These are phyloP conservation scores for Begonia peltatifolia DNA, from an alignment of 306 rosid species.

Conservation along the genomic window DNA sequence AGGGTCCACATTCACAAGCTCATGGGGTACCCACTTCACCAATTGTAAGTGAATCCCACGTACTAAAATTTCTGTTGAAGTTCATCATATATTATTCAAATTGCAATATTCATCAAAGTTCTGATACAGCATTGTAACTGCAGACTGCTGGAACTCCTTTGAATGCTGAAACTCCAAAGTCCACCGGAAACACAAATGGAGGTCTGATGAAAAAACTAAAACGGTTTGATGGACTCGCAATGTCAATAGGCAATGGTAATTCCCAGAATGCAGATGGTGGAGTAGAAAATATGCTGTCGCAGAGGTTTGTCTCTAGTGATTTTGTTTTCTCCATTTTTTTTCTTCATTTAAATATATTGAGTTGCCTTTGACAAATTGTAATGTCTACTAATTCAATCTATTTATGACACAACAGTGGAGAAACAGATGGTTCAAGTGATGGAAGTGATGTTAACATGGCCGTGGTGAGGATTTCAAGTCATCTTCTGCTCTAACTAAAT, in stretches of 20 bases:
- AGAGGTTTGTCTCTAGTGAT: conserved; percentile 45
- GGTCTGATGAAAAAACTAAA: conserved; percentile 67
- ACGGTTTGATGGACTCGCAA: conserved; percentile 85
- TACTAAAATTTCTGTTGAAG: conserved; percentile 4
- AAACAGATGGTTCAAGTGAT: conserved; percentile 66
- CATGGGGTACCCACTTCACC: conserved; percentile 65
- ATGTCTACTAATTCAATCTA: background rate
- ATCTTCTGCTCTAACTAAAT: conserved; percentile 9
- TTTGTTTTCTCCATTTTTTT: conserved; percentile 2
- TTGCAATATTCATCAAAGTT: background rate
- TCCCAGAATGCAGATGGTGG: conserved; percentile 48
- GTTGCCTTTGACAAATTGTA: conserved; percentile 18
- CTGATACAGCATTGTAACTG: conserved; percentile 4
- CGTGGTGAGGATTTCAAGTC: conserved; percentile 39
- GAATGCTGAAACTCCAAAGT: conserved; percentile 55
- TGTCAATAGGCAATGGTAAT: conserved; percentile 77
- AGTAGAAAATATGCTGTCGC: conserved; percentile 42
- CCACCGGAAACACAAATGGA: conserved; percentile 57
- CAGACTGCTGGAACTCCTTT: conserved; percentile 47
- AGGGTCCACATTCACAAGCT: conserved; percentile 59
- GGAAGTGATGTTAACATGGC: conserved; percentile 75
- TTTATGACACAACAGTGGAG: conserved; percentile 35
- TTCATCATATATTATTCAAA: background rate
- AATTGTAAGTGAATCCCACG: conserved; percentile 38
- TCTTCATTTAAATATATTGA: conserved; percentile 1